These are phyloP conservation scores for Fistulina hepatica DNA, from an alignment of 1,284 basidiomycete genomes.

Conservation along the genomic window DNA sequence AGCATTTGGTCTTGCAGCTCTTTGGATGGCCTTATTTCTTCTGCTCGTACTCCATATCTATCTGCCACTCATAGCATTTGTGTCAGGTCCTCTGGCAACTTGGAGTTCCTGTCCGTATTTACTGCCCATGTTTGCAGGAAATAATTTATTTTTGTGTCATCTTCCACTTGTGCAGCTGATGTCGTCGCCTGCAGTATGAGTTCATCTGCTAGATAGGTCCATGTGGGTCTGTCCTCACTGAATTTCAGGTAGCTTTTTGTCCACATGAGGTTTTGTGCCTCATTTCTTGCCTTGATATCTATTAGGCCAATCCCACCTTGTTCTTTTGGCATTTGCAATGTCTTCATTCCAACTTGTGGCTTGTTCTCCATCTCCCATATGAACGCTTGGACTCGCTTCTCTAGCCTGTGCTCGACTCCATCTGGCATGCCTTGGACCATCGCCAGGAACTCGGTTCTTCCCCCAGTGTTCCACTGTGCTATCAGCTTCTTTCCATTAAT, in stretches of 20 bases:
- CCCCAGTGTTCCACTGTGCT: constrained; percentile 10
- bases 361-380: no score
- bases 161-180: background rate
- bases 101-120: constrained; percentile 3
- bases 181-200: background rate
- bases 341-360: constrained; percentile 7
- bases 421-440: constrained; percentile 20
- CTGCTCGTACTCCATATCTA: background rate
- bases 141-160: background rate
- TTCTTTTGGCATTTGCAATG: constrained; percentile 4
- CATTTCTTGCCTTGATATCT: constrained; percentile 16
- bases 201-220: constrained; percentile 13
- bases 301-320: constrained; percentile 17
- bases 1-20: background rate
- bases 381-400: no score
- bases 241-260: constrained; percentile 15
- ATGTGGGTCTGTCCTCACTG: constrained; percentile 9
- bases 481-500: constrained; percentile 14
- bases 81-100: background rate
- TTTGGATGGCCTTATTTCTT: constrained; percentile 3
- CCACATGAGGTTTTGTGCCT: constrained; percentile 20
- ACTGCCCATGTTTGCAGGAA: constrained; percentile 1
- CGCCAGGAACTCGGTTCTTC: constrained; percentile 14
- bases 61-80: background rate
- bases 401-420: constrained; percentile 4